Base-by-base conservation (phyloP, 352 stramenopile species). In the Phytopythium ostracodes region DNA sequence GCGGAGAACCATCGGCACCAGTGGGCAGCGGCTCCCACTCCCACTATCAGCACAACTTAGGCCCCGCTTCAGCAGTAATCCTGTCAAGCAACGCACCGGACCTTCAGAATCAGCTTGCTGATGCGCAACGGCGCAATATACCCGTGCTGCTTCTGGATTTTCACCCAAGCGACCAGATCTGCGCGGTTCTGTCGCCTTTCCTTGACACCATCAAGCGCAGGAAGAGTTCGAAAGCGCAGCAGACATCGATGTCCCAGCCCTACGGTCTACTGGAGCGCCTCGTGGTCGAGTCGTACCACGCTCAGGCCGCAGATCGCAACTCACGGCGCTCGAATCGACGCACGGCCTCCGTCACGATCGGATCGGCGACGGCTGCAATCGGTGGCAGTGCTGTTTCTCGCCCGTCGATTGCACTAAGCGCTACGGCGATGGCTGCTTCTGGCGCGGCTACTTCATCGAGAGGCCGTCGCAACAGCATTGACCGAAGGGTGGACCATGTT, bases 121-220 rank as follows among this genome's bases (percentile, higher is more conserved):
- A 81, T 20, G 73, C 73, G 10, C 68, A 71, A 36, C 61, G 66
- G 8, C 53, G 60, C 6, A 57, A 55, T 0, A 29, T 75, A 2
- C 71, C 75, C 0, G 65, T 81, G 4, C 50, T 84, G n/a, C 9
- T 84, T 25, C 27, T 84, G 12, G 78, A 79, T 53, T 77, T 81
- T 29, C 56, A 61, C 33, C n/a, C 60, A n/a, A 43, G 3, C 35
- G 40, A 42, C 18, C 55, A 27, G 14, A 9, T 60, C 18, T 31
- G 38, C 22, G 25, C 38, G 15, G 24, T n/a, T 25, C 18, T 60
- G 17, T 43, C 36, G 2, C 55, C 55, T 1, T 60, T 51, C 29
- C 40, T 40, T 7, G 31, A 31, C 17, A 17, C 15, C 18, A 38
- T 38, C 5, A 54, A 22, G 27, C 25, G 47, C 11, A 43, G n/a